A percentile compares a stretch with the other conserved stretches of the same genome.
Evolutionary conservation across 768 basidiomycete genomes (phyloP).

Genomic region (Tulasnella sp.): DNA sequence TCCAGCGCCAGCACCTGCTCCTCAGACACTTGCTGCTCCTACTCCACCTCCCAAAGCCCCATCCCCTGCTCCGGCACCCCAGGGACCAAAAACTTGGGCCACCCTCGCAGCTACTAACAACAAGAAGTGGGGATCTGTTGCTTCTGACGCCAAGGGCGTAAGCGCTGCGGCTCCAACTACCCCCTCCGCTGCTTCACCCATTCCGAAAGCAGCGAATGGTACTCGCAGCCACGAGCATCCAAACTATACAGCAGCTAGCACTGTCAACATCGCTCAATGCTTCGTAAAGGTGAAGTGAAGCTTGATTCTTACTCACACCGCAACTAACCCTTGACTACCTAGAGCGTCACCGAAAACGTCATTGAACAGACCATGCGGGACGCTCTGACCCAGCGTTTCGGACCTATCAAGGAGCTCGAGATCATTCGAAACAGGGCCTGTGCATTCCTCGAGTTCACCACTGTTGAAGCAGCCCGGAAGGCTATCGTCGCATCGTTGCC

Average conservation of each 20-base stretch:
- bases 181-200: constrained; percentile 25
- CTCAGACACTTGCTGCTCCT: constrained; percentile 22
- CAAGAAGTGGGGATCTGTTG: constrained; percentile 78
- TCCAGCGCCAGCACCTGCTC: constrained; percentile 23
- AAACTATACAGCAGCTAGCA: constrained; percentile 46
- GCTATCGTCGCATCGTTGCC: constrained; percentile 71
- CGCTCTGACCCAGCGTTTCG: constrained; percentile 51
- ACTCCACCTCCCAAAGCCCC: constrained; percentile 29
- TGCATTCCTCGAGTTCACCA: constrained; percentile 83
- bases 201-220: constrained; percentile 10
- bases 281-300: constrained; percentile 68
- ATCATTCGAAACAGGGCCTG: constrained; percentile 81
- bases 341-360: constrained; percentile 65
- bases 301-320: neutral
- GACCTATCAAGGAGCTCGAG: constrained; percentile 75
- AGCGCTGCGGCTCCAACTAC: constrained; percentile 40
- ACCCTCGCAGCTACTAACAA: constrained; percentile 73
- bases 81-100: constrained; percentile 76
- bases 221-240: constrained; percentile 37
- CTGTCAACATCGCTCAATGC: constrained; percentile 66
- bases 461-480: constrained; percentile 65
- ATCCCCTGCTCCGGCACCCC: constrained; percentile 32
- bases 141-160: constrained; percentile 63
- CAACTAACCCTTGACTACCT: constrained; percentile 8
- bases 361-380: constrained; percentile 38